These are phyloP conservation scores for Camellia oleifera DNA, from an alignment of 179 eudicot species.

Conservation along the genomic window DNA sequence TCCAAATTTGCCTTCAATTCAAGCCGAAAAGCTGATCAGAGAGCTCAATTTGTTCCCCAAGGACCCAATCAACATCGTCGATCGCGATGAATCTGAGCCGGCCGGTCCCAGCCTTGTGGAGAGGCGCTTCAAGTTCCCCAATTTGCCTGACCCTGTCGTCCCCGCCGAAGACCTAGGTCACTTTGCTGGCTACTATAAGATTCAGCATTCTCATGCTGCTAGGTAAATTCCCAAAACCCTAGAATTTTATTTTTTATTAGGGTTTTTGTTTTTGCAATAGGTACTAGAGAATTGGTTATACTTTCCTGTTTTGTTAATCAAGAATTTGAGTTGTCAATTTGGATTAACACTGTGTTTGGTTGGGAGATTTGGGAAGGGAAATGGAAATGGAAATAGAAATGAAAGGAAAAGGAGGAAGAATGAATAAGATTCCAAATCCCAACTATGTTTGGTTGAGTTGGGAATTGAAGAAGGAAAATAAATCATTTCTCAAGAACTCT, in stretches of 20 bases:
- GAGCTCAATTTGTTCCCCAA: constrained; percentile 76
- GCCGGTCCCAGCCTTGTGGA: constrained; percentile 43
- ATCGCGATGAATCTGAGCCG: not conserved
- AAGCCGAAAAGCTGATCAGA: constrained; percentile 51
- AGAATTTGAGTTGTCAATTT: not conserved
- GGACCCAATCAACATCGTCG: constrained; percentile 41
- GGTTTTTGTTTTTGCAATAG: not conserved
- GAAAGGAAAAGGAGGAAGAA: too few relatives aligned
- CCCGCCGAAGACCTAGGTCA: constrained; percentile 63
- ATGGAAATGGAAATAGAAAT: too few relatives aligned
- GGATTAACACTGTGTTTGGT: not conserved
- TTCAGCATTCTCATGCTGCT: constrained; percentile 55
- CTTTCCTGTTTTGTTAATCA: not conserved
- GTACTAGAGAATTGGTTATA: not conserved
- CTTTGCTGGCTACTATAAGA: constrained; percentile 66
- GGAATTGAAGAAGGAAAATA: too few relatives aligned
- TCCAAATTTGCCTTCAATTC: constrained; percentile 27
- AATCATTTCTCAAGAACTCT: too few relatives aligned
- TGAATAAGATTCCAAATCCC: too few relatives aligned
- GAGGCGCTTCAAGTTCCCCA: constrained; percentile 49
- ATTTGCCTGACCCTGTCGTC: constrained; percentile 30
- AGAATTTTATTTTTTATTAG: not conserved
- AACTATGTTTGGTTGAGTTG: too few relatives aligned
- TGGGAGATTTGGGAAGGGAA: too few relatives aligned
- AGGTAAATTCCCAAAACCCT: constrained; percentile 27